Percentiles rank a stretch among this genome's conserved stretches.
phyloP scores from a whole-genome alignment of 176 grass and related monocot species.

The Olyra latifolia region DNA sequence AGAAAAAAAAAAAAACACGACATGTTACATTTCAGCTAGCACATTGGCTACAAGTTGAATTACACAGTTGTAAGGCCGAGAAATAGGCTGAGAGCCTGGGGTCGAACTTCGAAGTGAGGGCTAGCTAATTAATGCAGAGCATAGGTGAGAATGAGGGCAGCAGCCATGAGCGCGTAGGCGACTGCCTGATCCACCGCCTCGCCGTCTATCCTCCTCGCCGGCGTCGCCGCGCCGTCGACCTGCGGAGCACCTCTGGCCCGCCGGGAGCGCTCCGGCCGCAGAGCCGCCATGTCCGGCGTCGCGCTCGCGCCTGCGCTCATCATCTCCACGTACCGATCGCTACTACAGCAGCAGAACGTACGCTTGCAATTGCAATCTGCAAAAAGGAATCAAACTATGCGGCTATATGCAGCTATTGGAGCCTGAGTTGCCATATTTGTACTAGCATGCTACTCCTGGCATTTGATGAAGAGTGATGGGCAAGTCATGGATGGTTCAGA shows the following conservation, averaged over 20 bases:
- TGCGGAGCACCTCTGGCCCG: not conserved
- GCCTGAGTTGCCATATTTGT: not conserved
- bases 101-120: too few species aligned
- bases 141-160: not conserved
- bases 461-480: not conserved
- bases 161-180: constrained; percentile 2
- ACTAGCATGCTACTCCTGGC: too few species aligned
- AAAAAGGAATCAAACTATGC: not conserved
- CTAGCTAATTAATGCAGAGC: not conserved
- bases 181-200: constrained; percentile 4
- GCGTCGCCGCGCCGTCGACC: not conserved
- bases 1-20: not conserved
- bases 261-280: not conserved
- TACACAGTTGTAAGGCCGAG: not conserved
- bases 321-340: too few species aligned
- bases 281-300: not conserved
- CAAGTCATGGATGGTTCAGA: not conserved
- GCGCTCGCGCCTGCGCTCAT: not conserved
- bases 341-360: too few species aligned
- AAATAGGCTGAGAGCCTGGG: not conserved
- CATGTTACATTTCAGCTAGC: not conserved
- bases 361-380: too few species aligned
- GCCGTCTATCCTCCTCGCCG: not conserved
- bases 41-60: not conserved
- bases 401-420: not conserved